Conservation (phyloP, 345 rosid genomes). For the Erysimum cheiranthoides region DNA sequence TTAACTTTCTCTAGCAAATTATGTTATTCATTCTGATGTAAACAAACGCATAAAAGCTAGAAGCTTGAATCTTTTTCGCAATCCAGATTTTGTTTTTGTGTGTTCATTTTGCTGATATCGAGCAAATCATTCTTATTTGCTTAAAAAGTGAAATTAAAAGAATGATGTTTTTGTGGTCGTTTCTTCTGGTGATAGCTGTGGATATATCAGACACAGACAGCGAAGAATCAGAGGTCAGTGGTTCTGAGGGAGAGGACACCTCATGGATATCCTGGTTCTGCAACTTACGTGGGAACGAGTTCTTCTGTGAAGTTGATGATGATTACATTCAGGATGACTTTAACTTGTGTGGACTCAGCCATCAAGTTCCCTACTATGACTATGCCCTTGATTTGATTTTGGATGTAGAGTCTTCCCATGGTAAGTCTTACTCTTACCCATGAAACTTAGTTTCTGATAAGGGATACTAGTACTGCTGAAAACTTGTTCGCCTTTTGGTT, state of each 20-base stretch:
- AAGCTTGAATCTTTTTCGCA: conserved; percentile 8
- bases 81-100: not conserved
- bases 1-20: not conserved
- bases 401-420: conserved; percentile 94
- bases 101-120: not conserved
- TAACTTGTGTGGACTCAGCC: conserved; percentile 91
- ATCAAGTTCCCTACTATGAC: conserved; percentile 97
- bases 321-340: conserved; percentile 98
- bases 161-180: conserved; percentile 17
- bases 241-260: conserved; percentile 96
- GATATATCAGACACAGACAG: conserved; percentile 94
- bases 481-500: not conserved
- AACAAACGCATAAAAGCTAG: not conserved
- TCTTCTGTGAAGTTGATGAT: conserved; percentile 99
- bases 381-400: conserved; percentile 96
- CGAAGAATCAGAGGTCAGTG: conserved; percentile 96
- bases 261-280: conserved; percentile 99
- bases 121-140: not conserved
- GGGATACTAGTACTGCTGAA: not conserved
- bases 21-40: not conserved
- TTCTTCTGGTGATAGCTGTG: conserved; percentile 38
- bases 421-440: conserved; percentile 49
- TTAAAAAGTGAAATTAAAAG: not conserved
- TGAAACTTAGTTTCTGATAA: not conserved
- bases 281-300: conserved; percentile 92